Evolutionary conservation across 1,284 basidiomycete species (phyloP), one percentile per base, ranked within the genome.

Genomic region (Marasmius sp.): DNA sequence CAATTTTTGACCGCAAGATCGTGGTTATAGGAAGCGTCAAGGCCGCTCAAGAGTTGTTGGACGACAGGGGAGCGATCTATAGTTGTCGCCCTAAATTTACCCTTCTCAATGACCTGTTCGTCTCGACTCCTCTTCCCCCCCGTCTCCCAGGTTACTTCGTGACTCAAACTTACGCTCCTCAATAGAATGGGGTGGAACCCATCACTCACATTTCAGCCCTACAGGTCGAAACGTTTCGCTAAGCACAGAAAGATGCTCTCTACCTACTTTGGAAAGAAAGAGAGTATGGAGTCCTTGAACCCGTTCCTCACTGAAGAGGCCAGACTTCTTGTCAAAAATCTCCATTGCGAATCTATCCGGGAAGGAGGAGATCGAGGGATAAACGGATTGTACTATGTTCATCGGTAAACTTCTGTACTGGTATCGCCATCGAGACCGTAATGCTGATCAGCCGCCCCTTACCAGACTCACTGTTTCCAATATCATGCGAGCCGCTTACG

Each of bases 121-220:
- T 12, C 27, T n/a, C 48, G 18, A 10, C 10, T 49, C 12, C 12
- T 18, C 27, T 11, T 49, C 1, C 18, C 1, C 18, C 10, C 14
- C 18, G 18, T 14, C 22, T n/a, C n/a, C 51, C 6, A n/a, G n/a
- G n/a, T 36, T 10, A 14, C 22, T 57, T 39, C n/a, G n/a, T n/a
- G n/a, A n/a, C n/a, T n/a, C 39, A 20, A 57, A 5, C 43, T 51
- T 27, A 27, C 47, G 34, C 33, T 22, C 38, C 3, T 20, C 18
- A 11, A 18, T 33, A 71, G 71, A 2, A 70, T 70, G 66, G 69
- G 68, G 0, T 71, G 68, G 68, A 27, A 11, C 8, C 56, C 59
- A 11, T 20, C 60, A 3, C 37, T 72, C 6, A 43, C 61, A 11
- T 63, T 69, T 16, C 33, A 68, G 27, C 51, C 36, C 22, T 70